phyloP scores from a whole-genome alignment of 1,284 basidiomycete species.

The Lentinus polychrous region DNA sequence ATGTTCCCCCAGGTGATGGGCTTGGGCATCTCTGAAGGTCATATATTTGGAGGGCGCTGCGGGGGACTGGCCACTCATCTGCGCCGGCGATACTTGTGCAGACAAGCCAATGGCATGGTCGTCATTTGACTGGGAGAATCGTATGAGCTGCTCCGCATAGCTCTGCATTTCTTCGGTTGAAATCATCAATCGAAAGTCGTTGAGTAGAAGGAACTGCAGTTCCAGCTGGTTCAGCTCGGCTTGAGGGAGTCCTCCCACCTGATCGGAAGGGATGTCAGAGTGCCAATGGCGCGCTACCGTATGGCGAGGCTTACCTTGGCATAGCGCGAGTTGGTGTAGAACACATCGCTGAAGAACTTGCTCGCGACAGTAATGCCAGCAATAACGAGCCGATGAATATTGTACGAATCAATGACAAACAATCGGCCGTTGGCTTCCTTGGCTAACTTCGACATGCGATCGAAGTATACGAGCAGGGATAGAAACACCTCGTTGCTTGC shows the following conservation, averaged over 20 bases:
- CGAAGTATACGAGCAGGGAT: conserved; percentile 92
- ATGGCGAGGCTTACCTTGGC: conserved; percentile 71
- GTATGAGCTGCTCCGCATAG: conserved; percentile 84
- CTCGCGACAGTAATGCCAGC: conserved; percentile 97
- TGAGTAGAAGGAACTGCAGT: conserved; percentile 92
- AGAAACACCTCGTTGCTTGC: conserved; percentile 98
- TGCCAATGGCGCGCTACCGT: not conserved
- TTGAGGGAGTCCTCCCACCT: conserved; percentile 94
- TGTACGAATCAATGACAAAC: conserved; percentile 96
- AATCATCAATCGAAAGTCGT: conserved; percentile 91
- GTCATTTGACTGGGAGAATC: conserved; percentile 45
- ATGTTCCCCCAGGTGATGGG: conserved; percentile 5
- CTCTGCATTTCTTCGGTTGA: conserved; percentile 89
- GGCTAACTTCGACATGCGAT: conserved; percentile 76
- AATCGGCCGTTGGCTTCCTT: conserved; percentile 60
- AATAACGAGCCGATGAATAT: conserved; percentile 91
- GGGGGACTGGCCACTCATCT: conserved; percentile 18
- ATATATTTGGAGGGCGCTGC: conserved; percentile 43
- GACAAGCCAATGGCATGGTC: conserved; percentile 22
- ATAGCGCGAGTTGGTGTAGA: conserved; percentile 99
- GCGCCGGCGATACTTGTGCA: conserved; percentile 19
- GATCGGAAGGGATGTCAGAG: conserved; percentile 4
- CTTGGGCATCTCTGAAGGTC: conserved; percentile 10
- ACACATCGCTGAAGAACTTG: conserved; percentile 98
- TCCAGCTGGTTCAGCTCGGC: conserved; percentile 95